Conservation (phyloP, 148 eudicot genomes). For the Beta vulgaris region DNA sequence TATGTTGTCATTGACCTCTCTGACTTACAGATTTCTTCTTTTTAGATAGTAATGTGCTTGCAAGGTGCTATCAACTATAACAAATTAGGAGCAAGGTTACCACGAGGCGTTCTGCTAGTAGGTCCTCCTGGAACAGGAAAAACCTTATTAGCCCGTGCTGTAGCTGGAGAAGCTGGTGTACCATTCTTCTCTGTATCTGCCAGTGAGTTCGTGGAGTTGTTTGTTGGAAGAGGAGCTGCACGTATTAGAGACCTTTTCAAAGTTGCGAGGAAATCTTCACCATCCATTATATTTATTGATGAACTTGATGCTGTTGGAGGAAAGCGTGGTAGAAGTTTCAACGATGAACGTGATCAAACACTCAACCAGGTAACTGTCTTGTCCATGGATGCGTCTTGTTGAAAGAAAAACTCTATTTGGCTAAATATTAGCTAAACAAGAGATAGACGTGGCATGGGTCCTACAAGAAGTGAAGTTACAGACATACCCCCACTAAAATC, state of each 20-base stretch:
- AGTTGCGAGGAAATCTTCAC: slow-evolving; percentile 79
- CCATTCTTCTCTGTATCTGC: slow-evolving; percentile 97
- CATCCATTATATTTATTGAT: slow-evolving; percentile 93
- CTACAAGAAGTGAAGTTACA: too few species aligned
- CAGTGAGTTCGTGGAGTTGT: slow-evolving; percentile 96
- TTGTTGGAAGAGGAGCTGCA: slow-evolving; percentile 98
- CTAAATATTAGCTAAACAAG: too few species aligned
- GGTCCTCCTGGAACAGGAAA: slow-evolving; percentile 99
- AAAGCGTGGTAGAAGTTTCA: slow-evolving; percentile 93
- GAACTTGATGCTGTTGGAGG: slow-evolving; percentile 99
- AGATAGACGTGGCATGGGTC: too few species aligned
- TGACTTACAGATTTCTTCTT: slow-evolving; percentile 13
- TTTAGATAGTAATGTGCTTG: slow-evolving; percentile 78
- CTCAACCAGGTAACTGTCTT: slow-evolving; percentile 79
- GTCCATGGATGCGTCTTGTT: background rate
- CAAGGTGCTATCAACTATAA: slow-evolving; percentile 83
- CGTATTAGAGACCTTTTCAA: slow-evolving; percentile 93
- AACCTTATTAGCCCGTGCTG: slow-evolving; percentile 97
- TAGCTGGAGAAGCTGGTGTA: slow-evolving; percentile 98
- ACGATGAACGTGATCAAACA: slow-evolving; percentile 97
- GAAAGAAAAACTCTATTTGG: too few species aligned
- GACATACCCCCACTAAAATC: too few species aligned
- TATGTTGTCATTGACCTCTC: background rate
- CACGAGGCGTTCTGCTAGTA: slow-evolving; percentile 89
- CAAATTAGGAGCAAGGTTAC: slow-evolving; percentile 88